Percentiles rank a stretch among this genome's conserved stretches.
Evolutionary conservation across 139 green algal species (phyloP).

Genomic region (Ettlia oleoabundans): DNA sequence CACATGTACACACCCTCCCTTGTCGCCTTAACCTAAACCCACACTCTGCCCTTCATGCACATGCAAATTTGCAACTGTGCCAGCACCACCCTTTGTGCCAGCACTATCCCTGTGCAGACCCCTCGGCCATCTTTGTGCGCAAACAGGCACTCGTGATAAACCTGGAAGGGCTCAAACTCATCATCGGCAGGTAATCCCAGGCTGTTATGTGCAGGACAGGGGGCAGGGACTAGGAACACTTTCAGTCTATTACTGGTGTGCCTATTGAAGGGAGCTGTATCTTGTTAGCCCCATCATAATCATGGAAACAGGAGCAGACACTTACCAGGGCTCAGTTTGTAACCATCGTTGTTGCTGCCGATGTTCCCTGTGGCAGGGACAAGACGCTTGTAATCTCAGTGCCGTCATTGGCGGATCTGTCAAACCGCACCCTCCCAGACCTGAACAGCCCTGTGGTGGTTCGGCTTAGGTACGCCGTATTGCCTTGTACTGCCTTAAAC

Average conservation of each 20-base stretch:
- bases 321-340: too few species aligned
- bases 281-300: too few species aligned
- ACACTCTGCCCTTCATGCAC: background rate
- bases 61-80: too few species aligned
- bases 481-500: too few species aligned
- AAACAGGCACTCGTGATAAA: conserved; percentile 31
- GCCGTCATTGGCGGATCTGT: conserved; percentile 17
- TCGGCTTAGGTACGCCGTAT: conserved; percentile 25
- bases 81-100: background rate
- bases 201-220: background rate
- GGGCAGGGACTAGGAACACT: too few species aligned
- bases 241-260: too few species aligned
- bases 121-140: conserved; percentile 33
- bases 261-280: too few species aligned
- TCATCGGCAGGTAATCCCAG: conserved; percentile 24
- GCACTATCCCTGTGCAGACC: conserved; percentile 20
- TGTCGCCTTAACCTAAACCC: too few species aligned
- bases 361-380: background rate
- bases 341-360: too few species aligned
- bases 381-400: conserved; percentile 29
- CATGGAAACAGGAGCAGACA: too few species aligned
- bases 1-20: too few species aligned
- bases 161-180: conserved; percentile 40
- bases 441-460: conserved; percentile 30
- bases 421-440: conserved; percentile 3